Evolutionary conservation across 441 rosid genomes (phyloP), one percentile per base, ranked within the genome.

Genomic region (Pelargonium fulgidum): DNA sequence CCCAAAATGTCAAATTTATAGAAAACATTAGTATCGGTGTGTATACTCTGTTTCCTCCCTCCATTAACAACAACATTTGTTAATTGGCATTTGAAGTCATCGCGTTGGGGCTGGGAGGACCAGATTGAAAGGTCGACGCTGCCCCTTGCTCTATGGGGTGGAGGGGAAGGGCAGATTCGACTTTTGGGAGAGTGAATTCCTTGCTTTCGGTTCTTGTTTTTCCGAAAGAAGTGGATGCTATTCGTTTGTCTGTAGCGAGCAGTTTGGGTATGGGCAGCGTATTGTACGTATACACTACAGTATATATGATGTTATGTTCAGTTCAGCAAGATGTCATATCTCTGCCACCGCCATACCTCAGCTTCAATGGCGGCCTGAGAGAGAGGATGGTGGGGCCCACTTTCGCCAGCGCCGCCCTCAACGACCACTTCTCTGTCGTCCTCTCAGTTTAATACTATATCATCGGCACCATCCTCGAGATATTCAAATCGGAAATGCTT

Each of bases 151-250:
- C 41, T 1, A 1, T 44, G n/a, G 3, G 50, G n/a, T 44, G 50
- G 12, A 12, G 2, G 12, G n/a, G n/a, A 44, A 3, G 22, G 24
- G 1, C 5, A 59, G 19, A 59, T 19, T 50, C 1, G 58, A n/a
- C 58, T 13, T 50, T 50, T 13, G 19, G 17, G 7, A 3, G 58
- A 4, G 50, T 10, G 50, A 44, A n/a, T 9, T 44, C 3, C 16
- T 13, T 14, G 17, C 17, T 13, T 14, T 50, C 7, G 17, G 14
- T 50, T 50, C 10, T 59, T 59, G 41, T 36, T 59, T 50, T 59
- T 59, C 63, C 63, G 20, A 59, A 59, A 59, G 63, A 22, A 19
- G 62, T 58, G 62, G 62, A 58, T 58, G 62, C 20, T 12, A 56
- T 16, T 56, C 7, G 62, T 9, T 7, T 56, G 26, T 56, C 62